A percentile compares a stretch with the other conserved stretches of the same genome.
Conservation (phyloP, 352 stramenopile species). For the Phytopythium helicoides region DNA sequence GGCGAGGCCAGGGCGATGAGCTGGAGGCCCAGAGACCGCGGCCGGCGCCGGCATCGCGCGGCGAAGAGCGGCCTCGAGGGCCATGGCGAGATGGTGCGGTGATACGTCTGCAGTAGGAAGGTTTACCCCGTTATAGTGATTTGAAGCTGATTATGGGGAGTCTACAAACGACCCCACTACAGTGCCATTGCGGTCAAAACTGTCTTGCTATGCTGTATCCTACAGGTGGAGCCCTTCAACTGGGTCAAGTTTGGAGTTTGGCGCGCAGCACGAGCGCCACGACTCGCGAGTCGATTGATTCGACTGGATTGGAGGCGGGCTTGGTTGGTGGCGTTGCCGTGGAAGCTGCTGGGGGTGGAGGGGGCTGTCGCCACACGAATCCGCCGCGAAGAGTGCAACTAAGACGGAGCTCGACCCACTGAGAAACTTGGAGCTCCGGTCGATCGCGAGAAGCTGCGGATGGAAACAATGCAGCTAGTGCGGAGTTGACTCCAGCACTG, state of each 20-base stretch:
- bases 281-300: constrained; percentile 5
- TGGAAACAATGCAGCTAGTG: neutral
- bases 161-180: too few relatives aligned
- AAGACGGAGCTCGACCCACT: constrained; percentile 42
- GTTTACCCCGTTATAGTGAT: neutral
- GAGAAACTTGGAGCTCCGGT: constrained; percentile 25
- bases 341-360: constrained; percentile 3
- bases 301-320: neutral
- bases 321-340: neutral
- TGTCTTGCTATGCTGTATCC: neutral
- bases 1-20: neutral
- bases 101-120: too few relatives aligned
- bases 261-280: constrained; percentile 3
- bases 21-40: neutral
- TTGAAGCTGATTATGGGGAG: neutral
- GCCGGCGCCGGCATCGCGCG: neutral
- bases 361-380: constrained; percentile 28
- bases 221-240: neutral
- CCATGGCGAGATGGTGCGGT: too few relatives aligned
- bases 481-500: neutral
- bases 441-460: constrained; percentile 5
- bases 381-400: constrained; percentile 40
- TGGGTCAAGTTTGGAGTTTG: neutral
- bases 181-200: constrained; percentile 2
- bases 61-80: neutral